Evolutionary conservation across 768 basidiomycete genomes (phyloP).

Genomic region (Naematelia encephala): DNA sequence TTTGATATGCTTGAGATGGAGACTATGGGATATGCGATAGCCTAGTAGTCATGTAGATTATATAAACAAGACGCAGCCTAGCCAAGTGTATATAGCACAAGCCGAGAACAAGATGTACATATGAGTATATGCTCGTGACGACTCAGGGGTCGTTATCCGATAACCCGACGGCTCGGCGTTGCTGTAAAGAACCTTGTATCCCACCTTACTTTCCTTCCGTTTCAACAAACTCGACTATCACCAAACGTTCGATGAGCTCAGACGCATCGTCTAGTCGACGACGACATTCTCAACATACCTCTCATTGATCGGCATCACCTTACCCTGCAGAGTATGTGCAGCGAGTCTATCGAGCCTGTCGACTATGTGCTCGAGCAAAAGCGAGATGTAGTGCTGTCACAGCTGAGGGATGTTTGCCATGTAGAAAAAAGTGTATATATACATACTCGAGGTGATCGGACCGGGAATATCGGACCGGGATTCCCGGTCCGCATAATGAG

Average conservation of each 20-base stretch:
- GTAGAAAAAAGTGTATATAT: too few relatives aligned
- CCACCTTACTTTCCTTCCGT: not conserved
- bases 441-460: too few relatives aligned
- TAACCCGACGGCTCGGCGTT: not conserved
- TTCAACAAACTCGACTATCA: not conserved
- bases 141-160: too few relatives aligned
- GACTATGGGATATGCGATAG: too few relatives aligned
- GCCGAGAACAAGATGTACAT: too few relatives aligned
- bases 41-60: too few relatives aligned
- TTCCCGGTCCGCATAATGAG: too few relatives aligned
- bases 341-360: slow-evolving; percentile 23
- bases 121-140: too few relatives aligned
- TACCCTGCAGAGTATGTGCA: not conserved
- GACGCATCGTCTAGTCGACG: not conserved
- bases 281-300: not conserved
- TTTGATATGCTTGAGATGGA: not conserved
- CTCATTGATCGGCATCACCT: not conserved
- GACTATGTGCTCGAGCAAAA: slow-evolving; percentile 22
- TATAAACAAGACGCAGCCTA: too few relatives aligned
- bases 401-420: slow-evolving; percentile 18
- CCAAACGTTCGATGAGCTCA: slow-evolving; percentile 2
- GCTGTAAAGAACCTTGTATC: too few relatives aligned
- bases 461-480: too few relatives aligned
- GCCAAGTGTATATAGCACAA: too few relatives aligned
- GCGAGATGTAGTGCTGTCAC: slow-evolving; percentile 29